Conservation (phyloP, 768 basidiomycete species). For the Cystofilobasidium macerans region DNA sequence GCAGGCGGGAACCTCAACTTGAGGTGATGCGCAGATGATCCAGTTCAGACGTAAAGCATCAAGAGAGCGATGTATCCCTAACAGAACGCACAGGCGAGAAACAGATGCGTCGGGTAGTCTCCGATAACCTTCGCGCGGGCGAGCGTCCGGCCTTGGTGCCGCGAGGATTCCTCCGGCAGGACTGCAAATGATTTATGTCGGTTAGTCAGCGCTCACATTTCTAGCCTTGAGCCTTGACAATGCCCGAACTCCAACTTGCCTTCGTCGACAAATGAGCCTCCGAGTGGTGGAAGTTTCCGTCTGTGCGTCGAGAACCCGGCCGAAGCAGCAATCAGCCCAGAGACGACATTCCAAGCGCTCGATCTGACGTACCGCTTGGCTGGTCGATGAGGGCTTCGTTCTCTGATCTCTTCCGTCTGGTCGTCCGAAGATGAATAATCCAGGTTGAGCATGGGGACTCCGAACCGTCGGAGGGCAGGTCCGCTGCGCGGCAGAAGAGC, state of each 20-base stretch:
- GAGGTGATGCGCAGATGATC: background rate
- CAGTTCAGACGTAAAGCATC: background rate
- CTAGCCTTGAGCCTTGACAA: too few species aligned
- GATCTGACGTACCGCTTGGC: background rate
- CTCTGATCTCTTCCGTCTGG: background rate
- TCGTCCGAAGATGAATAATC: background rate
- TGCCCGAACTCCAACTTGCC: background rate
- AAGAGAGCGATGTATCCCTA: background rate
- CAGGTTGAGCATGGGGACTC: background rate
- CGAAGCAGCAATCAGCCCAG: background rate
- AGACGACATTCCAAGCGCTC: background rate
- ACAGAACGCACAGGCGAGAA: background rate
- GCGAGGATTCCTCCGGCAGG: background rate
- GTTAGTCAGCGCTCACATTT: background rate
- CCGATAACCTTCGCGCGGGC: background rate
- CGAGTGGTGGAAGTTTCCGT: background rate
- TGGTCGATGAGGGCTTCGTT: background rate
- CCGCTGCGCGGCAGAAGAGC: too few species aligned
- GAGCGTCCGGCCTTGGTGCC: background rate
- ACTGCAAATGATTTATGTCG: background rate
- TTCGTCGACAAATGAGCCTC: background rate
- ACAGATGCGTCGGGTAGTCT: slow-evolving; percentile 2
- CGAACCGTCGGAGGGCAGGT: background rate
- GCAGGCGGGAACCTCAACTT: background rate
- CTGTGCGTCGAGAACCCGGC: background rate